Conservation (phyloP, 345 rosid species). For the Arabis hirsuta region DNA sequence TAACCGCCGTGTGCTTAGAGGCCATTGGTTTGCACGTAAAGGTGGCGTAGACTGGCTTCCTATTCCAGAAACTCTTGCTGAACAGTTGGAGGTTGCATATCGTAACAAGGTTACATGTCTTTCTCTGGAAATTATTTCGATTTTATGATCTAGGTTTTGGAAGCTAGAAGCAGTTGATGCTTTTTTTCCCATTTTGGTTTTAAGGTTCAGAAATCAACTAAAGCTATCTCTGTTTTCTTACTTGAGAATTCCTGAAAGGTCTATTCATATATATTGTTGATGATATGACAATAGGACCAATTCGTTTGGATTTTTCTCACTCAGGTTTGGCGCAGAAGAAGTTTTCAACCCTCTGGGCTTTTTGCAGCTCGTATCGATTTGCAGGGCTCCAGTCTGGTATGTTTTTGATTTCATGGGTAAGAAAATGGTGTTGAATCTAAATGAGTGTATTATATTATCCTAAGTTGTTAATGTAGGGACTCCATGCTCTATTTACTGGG, state of each 20-base stretch:
- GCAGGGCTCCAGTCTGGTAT: slow-evolving; percentile 83
- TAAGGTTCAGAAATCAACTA: slow-evolving; percentile 1
- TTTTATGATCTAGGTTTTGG: background rate
- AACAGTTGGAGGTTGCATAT: slow-evolving; percentile 89
- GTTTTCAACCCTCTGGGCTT: slow-evolving; percentile 88
- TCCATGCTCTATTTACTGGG: slow-evolving; percentile 89
- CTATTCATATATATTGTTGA: background rate
- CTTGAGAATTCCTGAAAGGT: slow-evolving; percentile 6
- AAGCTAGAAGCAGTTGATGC: background rate
- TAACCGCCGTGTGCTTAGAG: slow-evolving; percentile 92
- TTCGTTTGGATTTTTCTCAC: slow-evolving; percentile 31
- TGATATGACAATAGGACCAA: slow-evolving; percentile 13
- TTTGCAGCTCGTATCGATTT: slow-evolving; percentile 97
- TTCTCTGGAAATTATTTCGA: background rate
- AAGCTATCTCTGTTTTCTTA: background rate
- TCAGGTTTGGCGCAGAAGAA: slow-evolving; percentile 96
- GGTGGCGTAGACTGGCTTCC: slow-evolving; percentile 98
- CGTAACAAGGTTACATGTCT: slow-evolving; percentile 62
- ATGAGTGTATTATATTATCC: slow-evolving; percentile 14
- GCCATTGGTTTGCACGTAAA: slow-evolving; percentile 97
- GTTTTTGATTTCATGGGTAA: slow-evolving; percentile 36
- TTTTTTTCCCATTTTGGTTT: background rate
- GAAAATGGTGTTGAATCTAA: slow-evolving; percentile 2
- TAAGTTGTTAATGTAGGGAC: slow-evolving; percentile 61
- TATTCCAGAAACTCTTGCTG: slow-evolving; percentile 87